Evolutionary conservation across 352 stramenopile species (phyloP), one percentile per base, ranked within the genome.

Genomic region (Globisporangium ultimum): DNA sequence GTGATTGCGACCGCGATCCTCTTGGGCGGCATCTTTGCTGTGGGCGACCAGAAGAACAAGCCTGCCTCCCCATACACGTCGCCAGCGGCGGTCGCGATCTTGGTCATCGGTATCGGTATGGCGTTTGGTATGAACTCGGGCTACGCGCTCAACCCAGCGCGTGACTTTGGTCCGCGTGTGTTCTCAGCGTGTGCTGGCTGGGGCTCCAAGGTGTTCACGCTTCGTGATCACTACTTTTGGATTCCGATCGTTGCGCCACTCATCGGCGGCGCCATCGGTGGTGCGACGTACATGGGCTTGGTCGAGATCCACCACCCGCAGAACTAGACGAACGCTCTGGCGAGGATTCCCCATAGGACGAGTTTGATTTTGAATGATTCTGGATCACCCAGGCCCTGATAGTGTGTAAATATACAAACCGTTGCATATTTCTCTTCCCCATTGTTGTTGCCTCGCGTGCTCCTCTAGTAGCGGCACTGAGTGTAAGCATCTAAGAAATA

Each of bases 101-200:
- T 89, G 14, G 64, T 90, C 24, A 63, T 77, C 28, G 76, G 55
- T 3, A 80, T 91, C 36, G 79, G 82, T 43, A 91, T 89, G 74
- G 72, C 75, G 9, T 89, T 91, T 47, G 79, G 81, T 40, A 76
- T 81, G 58, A 91, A 88, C 61, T 80, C 81, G 8, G 78, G 82
- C 49, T 84, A 87, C 52, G 71, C 74, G 1, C 72, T 84, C 60
- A 84, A 84, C 43, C 74, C 74, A 10, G 71, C 71, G 12, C 68
- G 71, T 12, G 68, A 79, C 34, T 60, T 79, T n/a, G 68, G 71
- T 8, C 60, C 72, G 51, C 68, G 74, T 18, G 32, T 84, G 45
- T 71, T 85, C 47, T 68, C 74, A 36, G 18, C 55, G 43, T 50
- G 68, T 17, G 76, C 73, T 54, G 76, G 76, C 54, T 83, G 71